Percentiles rank a stretch among this genome's conserved stretches.
Conservation (phyloP, 2,329 filamentous ascomycete genomes). For the Triangularia setosa region DNA sequence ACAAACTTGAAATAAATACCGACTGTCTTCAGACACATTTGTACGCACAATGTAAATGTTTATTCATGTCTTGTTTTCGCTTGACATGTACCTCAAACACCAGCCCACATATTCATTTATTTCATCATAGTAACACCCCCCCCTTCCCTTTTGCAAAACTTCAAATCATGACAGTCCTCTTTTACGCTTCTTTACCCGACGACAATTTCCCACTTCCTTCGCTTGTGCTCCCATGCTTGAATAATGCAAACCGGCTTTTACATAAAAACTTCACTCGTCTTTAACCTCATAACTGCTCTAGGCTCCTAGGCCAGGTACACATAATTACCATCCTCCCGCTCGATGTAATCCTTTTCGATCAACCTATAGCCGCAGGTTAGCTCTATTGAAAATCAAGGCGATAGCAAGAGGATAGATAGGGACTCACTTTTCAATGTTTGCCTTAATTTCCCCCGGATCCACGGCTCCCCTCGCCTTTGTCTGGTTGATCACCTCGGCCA, state of each 20-base stretch:
- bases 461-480: constrained; percentile 83
- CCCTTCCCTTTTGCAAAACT: too few relatives aligned
- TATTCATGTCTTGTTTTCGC: too few relatives aligned
- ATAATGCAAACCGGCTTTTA: not conserved
- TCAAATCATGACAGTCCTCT: not conserved
- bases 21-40: too few relatives aligned
- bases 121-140: too few relatives aligned
- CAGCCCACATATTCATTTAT: too few relatives aligned
- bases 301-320: constrained; percentile 56
- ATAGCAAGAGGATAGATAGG: too few relatives aligned
- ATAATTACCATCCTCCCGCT: constrained; percentile 69
- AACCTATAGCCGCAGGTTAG: constrained; percentile 49
- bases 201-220: not conserved
- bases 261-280: not conserved
- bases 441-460: constrained; percentile 85
- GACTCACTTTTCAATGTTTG: constrained; percentile 90
- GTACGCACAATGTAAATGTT: too few relatives aligned
- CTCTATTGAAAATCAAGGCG: too few relatives aligned
- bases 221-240: not conserved
- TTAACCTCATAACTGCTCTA: too few relatives aligned
- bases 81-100: too few relatives aligned
- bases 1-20: not conserved
- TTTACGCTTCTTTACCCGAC: not conserved
- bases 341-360: constrained; percentile 91
- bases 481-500: constrained; percentile 87